Evolutionary conservation across 225 moss, liverwort and hornwort genomes (phyloP).

Genomic region (Takakia lepidozioides): DNA sequence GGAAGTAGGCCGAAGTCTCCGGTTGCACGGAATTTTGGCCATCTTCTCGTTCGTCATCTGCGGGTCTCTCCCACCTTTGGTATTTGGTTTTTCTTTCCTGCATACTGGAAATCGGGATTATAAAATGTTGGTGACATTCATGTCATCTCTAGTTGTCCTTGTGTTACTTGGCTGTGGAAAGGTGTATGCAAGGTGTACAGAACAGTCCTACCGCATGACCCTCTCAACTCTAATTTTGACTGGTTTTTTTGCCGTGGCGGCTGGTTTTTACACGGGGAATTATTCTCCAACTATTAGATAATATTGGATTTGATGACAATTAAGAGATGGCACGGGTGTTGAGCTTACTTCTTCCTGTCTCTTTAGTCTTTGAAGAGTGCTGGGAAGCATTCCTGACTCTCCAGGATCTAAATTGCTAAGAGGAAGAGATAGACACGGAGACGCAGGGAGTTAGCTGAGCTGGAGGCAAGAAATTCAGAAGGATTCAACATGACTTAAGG

Average conservation of each 20-base stretch:
- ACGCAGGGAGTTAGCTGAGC: no score
- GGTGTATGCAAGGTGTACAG: slow-evolving; percentile 53
- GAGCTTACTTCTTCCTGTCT: no score
- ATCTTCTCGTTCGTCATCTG: slow-evolving; percentile 58
- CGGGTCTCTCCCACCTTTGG: slow-evolving; percentile 49
- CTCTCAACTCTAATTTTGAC: slow-evolving; percentile 34
- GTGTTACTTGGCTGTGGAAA: slow-evolving; percentile 62
- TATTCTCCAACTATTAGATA: no score
- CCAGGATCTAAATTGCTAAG: no score
- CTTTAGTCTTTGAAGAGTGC: no score
- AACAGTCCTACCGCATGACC: slow-evolving; percentile 27
- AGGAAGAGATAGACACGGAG: no score
- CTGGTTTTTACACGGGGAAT: slow-evolving; percentile 51
- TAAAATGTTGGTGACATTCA: slow-evolving; percentile 60
- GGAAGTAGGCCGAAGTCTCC: slow-evolving; percentile 50
- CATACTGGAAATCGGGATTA: slow-evolving; percentile 30
- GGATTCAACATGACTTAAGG: no score
- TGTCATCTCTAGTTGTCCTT: slow-evolving; percentile 36
- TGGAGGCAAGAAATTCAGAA: no score
- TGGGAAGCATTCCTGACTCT: no score
- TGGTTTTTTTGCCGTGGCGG: slow-evolving; percentile 42
- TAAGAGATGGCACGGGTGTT: no score
- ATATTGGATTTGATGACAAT: no score
- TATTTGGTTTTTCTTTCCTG: slow-evolving; percentile 68
- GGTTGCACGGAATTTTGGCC: slow-evolving; percentile 49